Conservation (phyloP, 2,329 filamentous ascomycete genomes). For the Colletotrichum spaethianum region DNA sequence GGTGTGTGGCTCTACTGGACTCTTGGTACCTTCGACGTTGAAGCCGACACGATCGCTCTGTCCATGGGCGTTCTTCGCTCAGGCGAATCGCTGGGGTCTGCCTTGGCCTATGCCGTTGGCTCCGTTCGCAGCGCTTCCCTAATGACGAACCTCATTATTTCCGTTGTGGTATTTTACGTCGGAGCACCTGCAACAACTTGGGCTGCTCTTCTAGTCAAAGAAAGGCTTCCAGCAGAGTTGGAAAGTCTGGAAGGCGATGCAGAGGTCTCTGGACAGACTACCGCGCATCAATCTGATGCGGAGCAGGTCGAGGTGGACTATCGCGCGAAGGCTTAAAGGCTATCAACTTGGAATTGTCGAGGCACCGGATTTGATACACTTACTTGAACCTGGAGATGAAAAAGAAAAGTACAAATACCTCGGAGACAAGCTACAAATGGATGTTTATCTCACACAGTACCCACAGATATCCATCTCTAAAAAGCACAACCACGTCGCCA, state of each 20-base stretch:
- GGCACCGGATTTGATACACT: too few species aligned
- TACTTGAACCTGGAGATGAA: too few species aligned
- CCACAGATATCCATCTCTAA: too few species aligned
- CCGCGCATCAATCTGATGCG: constrained; percentile 3
- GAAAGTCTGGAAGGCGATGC: neutral
- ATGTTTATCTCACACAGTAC: too few species aligned
- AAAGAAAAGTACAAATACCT: too few species aligned
- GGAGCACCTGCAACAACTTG: constrained; percentile 24
- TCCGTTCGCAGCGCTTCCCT: constrained; percentile 61
- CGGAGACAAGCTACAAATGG: neutral
- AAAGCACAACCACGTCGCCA: too few species aligned
- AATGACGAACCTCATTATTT: constrained; percentile 60
- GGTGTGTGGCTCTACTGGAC: constrained; percentile 63
- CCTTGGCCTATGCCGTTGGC: constrained; percentile 62
- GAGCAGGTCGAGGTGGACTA: constrained; percentile 6
- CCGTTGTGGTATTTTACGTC: constrained; percentile 62
- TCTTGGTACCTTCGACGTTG: constrained; percentile 64
- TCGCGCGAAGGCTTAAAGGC: neutral
- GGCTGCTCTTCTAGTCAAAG: constrained; percentile 20
- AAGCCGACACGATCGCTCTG: constrained; percentile 64
- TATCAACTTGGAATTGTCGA: neutral
- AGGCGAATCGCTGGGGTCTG: constrained; percentile 63
- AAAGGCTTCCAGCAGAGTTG: constrained; percentile 20
- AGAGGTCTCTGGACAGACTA: neutral
- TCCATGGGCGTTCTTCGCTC: constrained; percentile 62